Evolutionary conservation across 2,329 filamentous ascomycete genomes (phyloP).

Genomic region (Penicillium rolfsii): DNA sequence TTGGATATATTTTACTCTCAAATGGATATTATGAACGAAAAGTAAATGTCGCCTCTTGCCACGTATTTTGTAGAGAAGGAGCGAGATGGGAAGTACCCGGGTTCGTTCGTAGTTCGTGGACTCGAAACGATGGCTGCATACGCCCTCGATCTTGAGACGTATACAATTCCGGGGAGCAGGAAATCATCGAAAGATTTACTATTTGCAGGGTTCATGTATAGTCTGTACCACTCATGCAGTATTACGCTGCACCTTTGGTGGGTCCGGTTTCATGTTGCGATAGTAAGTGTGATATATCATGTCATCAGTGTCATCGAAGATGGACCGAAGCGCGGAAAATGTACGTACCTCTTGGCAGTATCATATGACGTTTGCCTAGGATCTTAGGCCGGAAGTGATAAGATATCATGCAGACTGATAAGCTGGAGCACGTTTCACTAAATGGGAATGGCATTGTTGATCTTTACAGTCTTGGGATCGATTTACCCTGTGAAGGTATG

Average conservation of each 20-base stretch:
- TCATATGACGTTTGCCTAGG: too few species aligned
- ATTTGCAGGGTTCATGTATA: neutral
- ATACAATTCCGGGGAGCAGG: neutral
- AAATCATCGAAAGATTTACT: neutral
- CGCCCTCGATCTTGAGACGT: neutral
- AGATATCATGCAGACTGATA: too few species aligned
- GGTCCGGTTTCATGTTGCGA: neutral
- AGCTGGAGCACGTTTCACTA: too few species aligned
- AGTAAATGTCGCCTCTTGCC: neutral
- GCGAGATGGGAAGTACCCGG: too few species aligned
- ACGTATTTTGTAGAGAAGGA: neutral
- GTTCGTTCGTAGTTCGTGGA: too few species aligned
- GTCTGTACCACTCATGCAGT: neutral
- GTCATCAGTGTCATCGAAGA: neutral
- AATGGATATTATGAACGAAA: constrained; percentile 7
- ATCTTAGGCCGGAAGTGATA: too few species aligned
- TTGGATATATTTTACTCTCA: constrained; percentile 27
- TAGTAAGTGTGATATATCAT: neutral
- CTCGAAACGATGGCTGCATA: too few species aligned
- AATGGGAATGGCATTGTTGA: too few species aligned
- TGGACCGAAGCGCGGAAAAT: too few species aligned
- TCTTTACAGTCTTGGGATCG: too few species aligned
- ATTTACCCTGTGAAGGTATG: too few species aligned
- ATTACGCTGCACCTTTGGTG: neutral
- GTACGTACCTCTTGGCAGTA: too few species aligned